These are phyloP conservation scores for Ganoderma multipileum DNA, from an alignment of 1,284 basidiomycete genomes.

Conservation along the genomic window DNA sequence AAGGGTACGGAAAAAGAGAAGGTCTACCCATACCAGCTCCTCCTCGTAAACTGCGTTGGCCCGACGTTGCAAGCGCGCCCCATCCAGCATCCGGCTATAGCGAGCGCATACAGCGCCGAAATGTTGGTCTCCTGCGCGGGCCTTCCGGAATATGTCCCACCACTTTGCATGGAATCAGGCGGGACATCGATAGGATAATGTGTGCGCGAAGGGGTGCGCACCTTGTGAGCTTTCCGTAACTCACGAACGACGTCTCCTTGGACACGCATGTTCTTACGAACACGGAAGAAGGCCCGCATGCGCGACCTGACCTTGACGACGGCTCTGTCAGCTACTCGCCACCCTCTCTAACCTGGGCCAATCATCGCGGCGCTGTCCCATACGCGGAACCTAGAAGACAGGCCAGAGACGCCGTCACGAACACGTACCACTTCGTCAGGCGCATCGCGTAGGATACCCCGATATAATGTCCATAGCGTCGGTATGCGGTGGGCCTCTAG, in stretches of 20 bases:
- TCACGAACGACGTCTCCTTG: constrained; percentile 29
- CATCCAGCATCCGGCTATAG: constrained; percentile 60
- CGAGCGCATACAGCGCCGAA: constrained; percentile 54
- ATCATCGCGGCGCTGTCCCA: background rate
- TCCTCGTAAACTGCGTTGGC: constrained; percentile 54
- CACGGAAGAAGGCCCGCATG: constrained; percentile 60
- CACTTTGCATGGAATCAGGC: constrained; percentile 51
- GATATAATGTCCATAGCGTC: constrained; percentile 77
- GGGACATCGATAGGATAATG: constrained; percentile 42
- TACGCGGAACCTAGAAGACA: background rate
- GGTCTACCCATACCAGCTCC: constrained; percentile 54
- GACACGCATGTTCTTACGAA: constrained; percentile 49
- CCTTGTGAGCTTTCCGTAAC: constrained; percentile 47
- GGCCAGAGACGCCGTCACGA: background rate
- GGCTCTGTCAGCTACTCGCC: constrained; percentile 1
- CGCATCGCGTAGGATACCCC: constrained; percentile 66
- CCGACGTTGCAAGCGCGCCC: constrained; percentile 55
- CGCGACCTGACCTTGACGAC: constrained; percentile 59
- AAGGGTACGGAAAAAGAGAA: background rate
- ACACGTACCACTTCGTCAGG: constrained; percentile 60
- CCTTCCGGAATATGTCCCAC: constrained; percentile 62
- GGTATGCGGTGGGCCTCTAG: constrained; percentile 79
- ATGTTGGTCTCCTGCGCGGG: constrained; percentile 57
- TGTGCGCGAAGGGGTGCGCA: constrained; percentile 49
- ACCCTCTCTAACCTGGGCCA: background rate